Base-by-base conservation (phyloP, 176 grass and related monocot genomes). In the Cenchrus purpureus region DNA sequence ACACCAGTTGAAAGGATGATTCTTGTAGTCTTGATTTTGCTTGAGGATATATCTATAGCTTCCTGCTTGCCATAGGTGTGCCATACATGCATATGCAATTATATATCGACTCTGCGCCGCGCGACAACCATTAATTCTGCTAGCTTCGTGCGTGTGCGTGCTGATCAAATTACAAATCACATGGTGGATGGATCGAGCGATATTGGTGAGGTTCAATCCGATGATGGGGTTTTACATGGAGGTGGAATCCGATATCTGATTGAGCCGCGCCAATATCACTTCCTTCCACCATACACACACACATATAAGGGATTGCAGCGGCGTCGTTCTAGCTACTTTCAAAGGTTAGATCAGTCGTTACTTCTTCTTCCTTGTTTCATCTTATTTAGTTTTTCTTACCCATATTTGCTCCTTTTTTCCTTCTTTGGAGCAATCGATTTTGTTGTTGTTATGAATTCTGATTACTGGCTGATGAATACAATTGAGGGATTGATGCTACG, bases 211-310 rank as follows among this genome's bases (percentile, higher is more conserved):
- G 90, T 76, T 89, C 83, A 89, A 89, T 92, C 90, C 49, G 89
- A 88, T 84, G 89, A 79, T 64, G 31, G 72, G 25, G 68, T 78
- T 93, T 90, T 86, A 50, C 84, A 32, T 57, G 5, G 16, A 12
- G 7, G 63, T 91, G 89, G 89, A 94, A 90, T 70, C 55, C n/a
- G 28, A 63, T 86, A 90, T 93, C 91, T 80, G 95, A 98, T 98
- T 95, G 95, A 98, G 95, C 95, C 95, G 95, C 91, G 92, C 92
- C 95, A 98, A 95, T 98, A 98, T 98, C 96, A 90, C 93, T 98
- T 89, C 59, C 53, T 59, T 71, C 70, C 52, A 85, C 82, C 76
- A 89, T 84, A 84, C 19, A 25, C 10, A 20, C 0, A 29, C 28
- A 31, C 0, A 29, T 12, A 31, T 4, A 0, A n/a, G 37, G 80